Evolutionary conservation across 78 protist species (phyloP), one percentile per base, ranked within the genome.

Genomic region (Guillardia theta): DNA sequence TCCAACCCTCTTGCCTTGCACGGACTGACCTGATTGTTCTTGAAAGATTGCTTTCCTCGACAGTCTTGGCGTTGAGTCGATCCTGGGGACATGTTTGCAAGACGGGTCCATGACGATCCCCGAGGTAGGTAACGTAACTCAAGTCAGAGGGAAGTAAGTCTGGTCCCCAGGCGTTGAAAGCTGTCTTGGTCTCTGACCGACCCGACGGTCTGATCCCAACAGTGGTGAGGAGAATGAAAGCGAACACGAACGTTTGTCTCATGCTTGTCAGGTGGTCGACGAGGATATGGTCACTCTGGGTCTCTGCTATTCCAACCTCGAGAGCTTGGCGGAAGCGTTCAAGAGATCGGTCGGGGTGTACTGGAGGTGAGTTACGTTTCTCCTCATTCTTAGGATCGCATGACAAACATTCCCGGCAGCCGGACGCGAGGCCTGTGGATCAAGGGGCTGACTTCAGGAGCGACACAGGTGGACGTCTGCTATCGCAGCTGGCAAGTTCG

Each of bases 341-440:
- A 15, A 19, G 30, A 10, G 58, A 10, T 10, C 30, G 30, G 58
- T 10, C 58, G 58, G 58, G 30, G 58, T 50, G 30, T 15, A 50
- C 58, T 50, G 58, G 58, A 50, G 58, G 58, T 50, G 30, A 10
- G 15, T 6, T 6, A 6, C 6, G 39, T 9, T 30, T 6, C 27
- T 58, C 6, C 27, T 58, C 6, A 9, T 58, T 0, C 27, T 58
- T 58, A 58, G 3, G 15, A 19, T 50, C 15, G 10, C 30, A 50
- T 50, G 58, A 50, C 58, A 50, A 19, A 10, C 15, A 10, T 50
- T 50, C 15, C 6, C 39, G 2, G 70, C 6, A 58, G 83, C 22
- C 94, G 98, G 37, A 80, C 45, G 24, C 94, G 96, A 0, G 96
- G 96, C 22, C 95, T 97, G 36, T 97, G 98, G 98, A 48, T 45